A percentile compares a stretch with the other conserved stretches of the same genome.
Conservation (phyloP, 2,329 filamentous ascomycete species). For the Sporothrix variecibatus region DNA sequence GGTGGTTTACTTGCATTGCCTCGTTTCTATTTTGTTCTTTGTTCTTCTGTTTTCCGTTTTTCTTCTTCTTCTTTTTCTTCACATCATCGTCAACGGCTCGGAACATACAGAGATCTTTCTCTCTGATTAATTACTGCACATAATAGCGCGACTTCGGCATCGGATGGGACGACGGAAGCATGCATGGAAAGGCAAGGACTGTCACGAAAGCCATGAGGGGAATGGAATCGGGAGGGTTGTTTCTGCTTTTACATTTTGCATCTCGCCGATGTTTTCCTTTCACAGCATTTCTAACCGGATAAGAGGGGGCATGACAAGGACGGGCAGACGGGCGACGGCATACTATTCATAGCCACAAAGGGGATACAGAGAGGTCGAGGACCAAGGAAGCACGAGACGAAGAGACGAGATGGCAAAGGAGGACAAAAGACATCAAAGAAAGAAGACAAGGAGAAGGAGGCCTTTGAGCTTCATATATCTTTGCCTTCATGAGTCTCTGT, state of each 20-base stretch:
- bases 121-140: neutral
- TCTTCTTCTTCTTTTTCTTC: neutral
- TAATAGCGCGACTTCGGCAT: neutral
- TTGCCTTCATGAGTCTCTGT: neutral
- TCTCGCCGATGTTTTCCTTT: conserved; percentile 14
- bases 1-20: conserved; percentile 4
- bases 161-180: neutral
- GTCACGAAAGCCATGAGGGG: neutral
- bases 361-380: neutral
- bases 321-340: neutral
- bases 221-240: neutral
- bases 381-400: neutral
- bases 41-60: neutral
- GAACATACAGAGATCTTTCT: neutral
- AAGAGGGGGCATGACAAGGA: neutral
- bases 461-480: neutral
- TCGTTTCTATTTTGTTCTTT: neutral
- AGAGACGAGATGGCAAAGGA: neutral
- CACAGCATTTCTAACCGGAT: conserved; percentile 6
- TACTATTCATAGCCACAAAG: neutral
- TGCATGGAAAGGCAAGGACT: neutral
- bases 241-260: conserved; percentile 4
- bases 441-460: neutral
- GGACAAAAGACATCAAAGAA: neutral
- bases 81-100: neutral